Base-by-base conservation (phyloP, 1,139 yeast species). In the Geotrichum cucujoidarum region DNA sequence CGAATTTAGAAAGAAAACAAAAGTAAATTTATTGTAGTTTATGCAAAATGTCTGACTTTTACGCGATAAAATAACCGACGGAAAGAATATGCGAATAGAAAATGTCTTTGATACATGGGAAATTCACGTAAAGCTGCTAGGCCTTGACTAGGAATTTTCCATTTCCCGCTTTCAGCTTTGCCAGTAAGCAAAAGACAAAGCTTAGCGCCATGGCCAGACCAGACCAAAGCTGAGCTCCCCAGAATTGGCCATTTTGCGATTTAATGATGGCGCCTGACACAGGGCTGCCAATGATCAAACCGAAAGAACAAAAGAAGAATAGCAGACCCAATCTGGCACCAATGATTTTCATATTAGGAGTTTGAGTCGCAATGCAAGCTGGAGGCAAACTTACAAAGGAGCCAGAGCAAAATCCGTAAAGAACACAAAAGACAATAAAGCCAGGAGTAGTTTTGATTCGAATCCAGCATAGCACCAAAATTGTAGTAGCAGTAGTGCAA, bases 271-370 rank as follows among this genome's bases (percentile, higher is more conserved):
- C 78, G 37, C 83, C 81, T 2, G 77, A 75, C 22, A 77, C 65
- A 18, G 83, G 83, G 47, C 77, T 67, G 1, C 78, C 74, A 1
- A 73, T 67, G 36, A 83, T 66, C 13, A 79, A 70, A 30, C 80
- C 79, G 55, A 81, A 72, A 1, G 65, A 61, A 3, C 81, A 72
- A 45, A 81, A 75, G 30, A 78, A 70, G 56, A 80, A 78, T 54
- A 77, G 76, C 66, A 81, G 73, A 0, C 88, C 83, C 59, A 80
- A 77, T 24, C 85, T 73, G 50, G 77, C 60, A 1, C 69, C 68
- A 1, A 64, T 52, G 14, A 55, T 45, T n/a, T 58, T 47, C 42
- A 65, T 74, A 46, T 73, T 74, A 20, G 76, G 74, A 4, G 83
- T 77, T 30, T 83, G 76, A 55, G 78, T 81, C 1, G 68, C 61